These are phyloP conservation scores for Pogostemon cablin DNA, from an alignment of 257 asterid genomes.

Conservation along the genomic window DNA sequence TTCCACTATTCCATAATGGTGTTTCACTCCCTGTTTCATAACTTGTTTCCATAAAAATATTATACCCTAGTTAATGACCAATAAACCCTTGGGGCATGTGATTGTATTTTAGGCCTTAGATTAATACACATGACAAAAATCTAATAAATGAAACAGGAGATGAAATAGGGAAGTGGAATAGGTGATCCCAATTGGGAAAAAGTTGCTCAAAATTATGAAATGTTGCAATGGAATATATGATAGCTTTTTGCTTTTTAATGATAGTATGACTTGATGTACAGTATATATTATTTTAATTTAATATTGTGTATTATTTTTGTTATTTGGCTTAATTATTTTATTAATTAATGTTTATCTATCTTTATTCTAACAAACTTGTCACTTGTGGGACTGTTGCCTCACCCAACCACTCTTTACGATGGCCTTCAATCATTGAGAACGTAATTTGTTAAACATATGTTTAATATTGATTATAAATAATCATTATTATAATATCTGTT, in stretches of 20 bases:
- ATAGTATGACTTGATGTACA: not conserved
- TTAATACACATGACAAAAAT: too few species aligned
- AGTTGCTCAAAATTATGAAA: not conserved
- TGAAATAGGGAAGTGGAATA: too few species aligned
- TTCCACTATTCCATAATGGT: too few species aligned
- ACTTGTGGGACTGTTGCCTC: slow-evolving; percentile 12
- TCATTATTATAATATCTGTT: too few species aligned
- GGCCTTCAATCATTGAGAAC: slow-evolving; percentile 2
- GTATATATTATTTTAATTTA: not conserved
- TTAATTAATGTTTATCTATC: not conserved
- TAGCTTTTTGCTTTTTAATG: slow-evolving; percentile 5
- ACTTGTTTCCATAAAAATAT: too few species aligned
- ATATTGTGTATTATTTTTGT: not conserved
- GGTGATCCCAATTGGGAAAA: not conserved
- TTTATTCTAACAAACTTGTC: not conserved
- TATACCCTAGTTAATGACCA: too few species aligned
- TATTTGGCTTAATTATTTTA: too few species aligned
- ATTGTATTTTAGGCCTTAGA: too few species aligned
- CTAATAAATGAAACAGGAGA: not conserved
- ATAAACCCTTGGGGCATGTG: too few species aligned
- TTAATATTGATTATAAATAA: not conserved
- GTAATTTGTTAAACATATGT: not conserved
- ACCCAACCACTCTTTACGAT: slow-evolving; percentile 1
- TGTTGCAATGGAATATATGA: not conserved
- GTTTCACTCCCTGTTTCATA: too few species aligned